Conservation (phyloP, 2,329 filamentous ascomycete genomes). For the Calycina herbarum region DNA sequence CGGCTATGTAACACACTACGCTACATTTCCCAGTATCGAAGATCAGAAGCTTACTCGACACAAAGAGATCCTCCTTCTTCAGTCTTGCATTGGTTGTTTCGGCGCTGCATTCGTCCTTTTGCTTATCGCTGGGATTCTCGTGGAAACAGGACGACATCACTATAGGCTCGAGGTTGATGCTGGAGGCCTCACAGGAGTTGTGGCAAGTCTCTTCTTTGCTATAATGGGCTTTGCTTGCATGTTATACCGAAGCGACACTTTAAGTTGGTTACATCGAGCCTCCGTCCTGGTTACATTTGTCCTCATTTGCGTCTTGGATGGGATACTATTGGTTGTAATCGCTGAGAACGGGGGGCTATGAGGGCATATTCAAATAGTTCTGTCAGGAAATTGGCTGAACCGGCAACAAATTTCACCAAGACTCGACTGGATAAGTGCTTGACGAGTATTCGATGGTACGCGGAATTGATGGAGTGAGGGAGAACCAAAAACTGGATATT, state of each 20-base stretch:
- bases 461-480: too few relatives aligned
- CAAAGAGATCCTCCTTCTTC: conserved; percentile 57
- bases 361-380: neutral
- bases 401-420: neutral
- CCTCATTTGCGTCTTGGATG: conserved; percentile 49
- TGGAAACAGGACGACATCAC: conserved; percentile 66
- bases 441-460: neutral
- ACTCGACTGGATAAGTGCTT: neutral
- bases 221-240: conserved; percentile 61
- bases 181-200: conserved; percentile 68
- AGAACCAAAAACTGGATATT: too few relatives aligned
- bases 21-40: conserved; percentile 51
- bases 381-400: neutral
- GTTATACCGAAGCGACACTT: conserved; percentile 50
- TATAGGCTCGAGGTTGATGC: conserved; percentile 71
- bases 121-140: conserved; percentile 63
- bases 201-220: conserved; percentile 64
- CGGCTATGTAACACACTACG: conserved; percentile 56
- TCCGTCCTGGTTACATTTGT: conserved; percentile 47
- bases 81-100: conserved; percentile 55
- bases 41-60: conserved; percentile 52
- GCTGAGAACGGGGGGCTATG: conserved; percentile 39
- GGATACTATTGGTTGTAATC: conserved; percentile 53
- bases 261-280: conserved; percentile 46
- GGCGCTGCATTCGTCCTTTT: conserved; percentile 62